Conservation (phyloP, 139 green algal species). For the Chlorella ohadii region DNA sequence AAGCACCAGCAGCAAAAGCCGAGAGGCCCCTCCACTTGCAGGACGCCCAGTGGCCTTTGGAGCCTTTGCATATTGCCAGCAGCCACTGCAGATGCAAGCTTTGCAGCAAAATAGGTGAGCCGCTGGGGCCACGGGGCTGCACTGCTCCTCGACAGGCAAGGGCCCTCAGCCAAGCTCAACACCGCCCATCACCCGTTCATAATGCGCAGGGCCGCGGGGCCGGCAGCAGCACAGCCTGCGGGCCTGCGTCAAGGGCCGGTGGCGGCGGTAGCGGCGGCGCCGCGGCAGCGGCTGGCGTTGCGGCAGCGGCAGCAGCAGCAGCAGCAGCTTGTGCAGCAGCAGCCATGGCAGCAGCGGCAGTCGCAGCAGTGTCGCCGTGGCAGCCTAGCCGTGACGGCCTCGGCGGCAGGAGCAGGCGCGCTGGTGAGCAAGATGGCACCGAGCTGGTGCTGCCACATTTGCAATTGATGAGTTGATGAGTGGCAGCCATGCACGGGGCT, state of each 20-base stretch:
- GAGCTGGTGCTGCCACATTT: too few relatives aligned
- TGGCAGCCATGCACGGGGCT: too few relatives aligned
- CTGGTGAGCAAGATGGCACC: conserved; percentile 34
- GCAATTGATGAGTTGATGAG: too few relatives aligned
- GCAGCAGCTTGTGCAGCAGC: neutral
- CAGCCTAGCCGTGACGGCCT: neutral
- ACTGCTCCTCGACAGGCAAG: too few relatives aligned
- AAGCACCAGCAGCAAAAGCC: too few relatives aligned
- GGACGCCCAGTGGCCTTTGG: too few relatives aligned
- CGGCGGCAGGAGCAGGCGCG: conserved; percentile 17
- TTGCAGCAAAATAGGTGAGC: too few relatives aligned
- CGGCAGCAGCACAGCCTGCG: neutral
- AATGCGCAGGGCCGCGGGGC: neutral
- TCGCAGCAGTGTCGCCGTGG: neutral
- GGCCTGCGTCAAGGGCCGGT: neutral
- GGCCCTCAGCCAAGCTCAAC: too few relatives aligned
- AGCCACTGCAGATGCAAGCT: too few relatives aligned
- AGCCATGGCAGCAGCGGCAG: neutral
- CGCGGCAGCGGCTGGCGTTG: neutral
- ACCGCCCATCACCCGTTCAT: neutral
- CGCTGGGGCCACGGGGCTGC: neutral
- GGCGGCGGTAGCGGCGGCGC: neutral
- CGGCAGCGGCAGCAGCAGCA: conserved; percentile 6
- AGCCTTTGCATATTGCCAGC: too few relatives aligned
- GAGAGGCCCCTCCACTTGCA: too few relatives aligned